Conservation (phyloP, 805 yeast genomes). For the Kodamaea kaohsiungensis region DNA sequence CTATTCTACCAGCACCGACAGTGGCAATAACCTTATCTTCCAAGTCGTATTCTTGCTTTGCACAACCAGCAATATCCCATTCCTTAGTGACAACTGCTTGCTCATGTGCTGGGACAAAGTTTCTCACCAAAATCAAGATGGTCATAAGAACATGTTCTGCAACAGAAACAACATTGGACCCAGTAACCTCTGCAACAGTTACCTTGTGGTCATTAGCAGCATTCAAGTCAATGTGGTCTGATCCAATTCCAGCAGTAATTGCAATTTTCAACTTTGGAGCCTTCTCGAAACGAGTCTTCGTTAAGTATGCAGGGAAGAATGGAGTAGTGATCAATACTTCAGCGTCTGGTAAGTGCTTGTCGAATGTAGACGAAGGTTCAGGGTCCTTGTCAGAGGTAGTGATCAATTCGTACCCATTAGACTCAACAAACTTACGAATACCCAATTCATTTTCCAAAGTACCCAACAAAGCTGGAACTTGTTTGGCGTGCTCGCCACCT, state of each 20-base stretch:
- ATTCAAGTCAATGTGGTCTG: constrained; percentile 75
- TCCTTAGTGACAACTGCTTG: constrained; percentile 53
- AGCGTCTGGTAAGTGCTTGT: constrained; percentile 66
- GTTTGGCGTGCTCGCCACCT: constrained; percentile 58
- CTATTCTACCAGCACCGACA: constrained; percentile 81
- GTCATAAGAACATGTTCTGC: constrained; percentile 82
- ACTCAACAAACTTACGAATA: constrained; percentile 60
- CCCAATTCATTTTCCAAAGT: constrained; percentile 77
- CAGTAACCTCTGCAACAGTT: constrained; percentile 78
- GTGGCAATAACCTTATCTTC: constrained; percentile 79
- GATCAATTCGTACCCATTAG: constrained; percentile 64
- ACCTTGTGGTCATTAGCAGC: constrained; percentile 65
- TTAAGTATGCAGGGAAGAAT: constrained; percentile 78
- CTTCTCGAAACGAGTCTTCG: constrained; percentile 61
- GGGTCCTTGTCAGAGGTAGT: constrained; percentile 69
- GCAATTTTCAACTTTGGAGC: constrained; percentile 72
- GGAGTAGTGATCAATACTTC: constrained; percentile 82
- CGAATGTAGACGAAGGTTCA: constrained; percentile 57
- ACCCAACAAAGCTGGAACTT: constrained; percentile 65
- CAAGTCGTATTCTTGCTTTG: constrained; percentile 71
- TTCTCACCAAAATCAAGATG: constrained; percentile 67
- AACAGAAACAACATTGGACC: constrained; percentile 76
- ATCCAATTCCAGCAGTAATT: constrained; percentile 83
- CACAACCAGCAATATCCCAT: constrained; percentile 76
- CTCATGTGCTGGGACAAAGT: constrained; percentile 77